Conservation (phyloP, 2,329 filamentous ascomycete genomes). For the Claviceps sp. region DNA sequence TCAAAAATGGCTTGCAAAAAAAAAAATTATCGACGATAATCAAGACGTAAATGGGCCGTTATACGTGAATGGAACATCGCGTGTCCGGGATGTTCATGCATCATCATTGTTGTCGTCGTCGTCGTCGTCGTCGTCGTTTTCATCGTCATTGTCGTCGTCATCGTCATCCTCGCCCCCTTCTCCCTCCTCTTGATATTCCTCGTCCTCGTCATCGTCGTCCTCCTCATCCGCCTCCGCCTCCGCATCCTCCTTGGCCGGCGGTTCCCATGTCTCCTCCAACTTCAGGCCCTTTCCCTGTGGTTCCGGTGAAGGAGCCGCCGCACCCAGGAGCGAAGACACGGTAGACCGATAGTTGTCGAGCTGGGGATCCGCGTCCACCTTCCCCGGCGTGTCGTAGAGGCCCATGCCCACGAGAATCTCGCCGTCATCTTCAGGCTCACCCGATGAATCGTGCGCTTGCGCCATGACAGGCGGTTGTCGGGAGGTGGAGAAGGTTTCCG, state of each 20-base stretch:
- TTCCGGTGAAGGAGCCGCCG: conserved; percentile 30
- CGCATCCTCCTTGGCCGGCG: conserved; percentile 47
- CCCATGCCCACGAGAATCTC: conserved; percentile 74
- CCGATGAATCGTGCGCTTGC: conserved; percentile 36
- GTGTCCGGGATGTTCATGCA: too few species aligned
- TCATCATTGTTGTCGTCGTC: too few species aligned
- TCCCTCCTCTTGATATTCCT: conserved; percentile 12
- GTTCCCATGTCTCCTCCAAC: conserved; percentile 69
- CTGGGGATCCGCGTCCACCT: conserved; percentile 33
- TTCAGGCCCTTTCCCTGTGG: conserved; percentile 61
- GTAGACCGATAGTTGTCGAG: conserved; percentile 42
- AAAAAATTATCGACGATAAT: too few species aligned
- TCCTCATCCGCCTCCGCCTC: conserved; percentile 37
- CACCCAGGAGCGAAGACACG: conserved; percentile 39
- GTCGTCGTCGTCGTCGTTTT: not conserved
- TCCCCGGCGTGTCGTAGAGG: conserved; percentile 61
- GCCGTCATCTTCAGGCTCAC: conserved; percentile 43
- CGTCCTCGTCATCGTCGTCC: conserved; percentile 19
- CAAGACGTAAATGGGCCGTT: too few species aligned
- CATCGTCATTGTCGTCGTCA: not conserved
- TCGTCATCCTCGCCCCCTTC: not conserved
- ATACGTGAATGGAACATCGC: too few species aligned
- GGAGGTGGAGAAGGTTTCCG: conserved; percentile 41
- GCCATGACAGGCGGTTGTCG: conserved; percentile 35
- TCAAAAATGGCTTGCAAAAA: too few species aligned